These are phyloP conservation scores for Bauhinia variegata DNA, from an alignment of 306 rosid species.

Conservation along the genomic window DNA sequence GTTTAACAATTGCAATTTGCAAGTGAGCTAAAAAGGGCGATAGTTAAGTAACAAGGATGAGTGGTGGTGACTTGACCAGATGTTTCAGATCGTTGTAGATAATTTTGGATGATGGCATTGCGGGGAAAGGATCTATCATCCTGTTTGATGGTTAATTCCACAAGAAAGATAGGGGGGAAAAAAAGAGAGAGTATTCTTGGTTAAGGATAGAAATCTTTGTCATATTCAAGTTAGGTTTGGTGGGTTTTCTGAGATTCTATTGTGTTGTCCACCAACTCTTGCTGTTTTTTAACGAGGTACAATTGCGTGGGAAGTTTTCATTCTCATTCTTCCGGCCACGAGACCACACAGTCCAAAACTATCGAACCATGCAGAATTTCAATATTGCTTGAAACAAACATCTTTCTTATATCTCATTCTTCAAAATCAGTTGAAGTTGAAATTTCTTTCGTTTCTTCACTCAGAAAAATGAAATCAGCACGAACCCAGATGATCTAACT, in stretches of 20 bases:
- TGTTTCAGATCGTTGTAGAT: conserved; percentile 20
- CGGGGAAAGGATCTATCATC: conserved; percentile 19
- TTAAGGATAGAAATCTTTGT: conserved; percentile 39
- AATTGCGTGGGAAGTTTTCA: conserved; percentile 22
- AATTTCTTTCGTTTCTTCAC: not conserved
- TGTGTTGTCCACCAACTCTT: not conserved
- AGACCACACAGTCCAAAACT: not conserved
- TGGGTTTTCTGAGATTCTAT: conserved; percentile 25
- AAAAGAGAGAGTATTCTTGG: not conserved
- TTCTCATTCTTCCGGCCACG: conserved; percentile 1
- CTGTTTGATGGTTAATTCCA: conserved; percentile 7
- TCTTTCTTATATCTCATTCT: not conserved
- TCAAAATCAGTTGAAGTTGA: too few relatives aligned
- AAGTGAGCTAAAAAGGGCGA: not conserved
- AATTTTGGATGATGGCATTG: conserved; percentile 2
- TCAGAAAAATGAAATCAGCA: too few relatives aligned
- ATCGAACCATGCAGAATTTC: not conserved
- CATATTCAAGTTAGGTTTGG: conserved; percentile 32
- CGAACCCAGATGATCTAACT: too few relatives aligned
- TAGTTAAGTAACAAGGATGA: not conserved
- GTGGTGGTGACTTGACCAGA: conserved; percentile 6
- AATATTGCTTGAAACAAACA: not conserved
- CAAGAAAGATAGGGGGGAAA: not conserved
- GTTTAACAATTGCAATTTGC: too few relatives aligned
- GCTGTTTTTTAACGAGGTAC: conserved; percentile 1